These are phyloP conservation scores for Sporothrix sp. DNA, from an alignment of 2,329 filamentous ascomycete species.

Conservation along the genomic window DNA sequence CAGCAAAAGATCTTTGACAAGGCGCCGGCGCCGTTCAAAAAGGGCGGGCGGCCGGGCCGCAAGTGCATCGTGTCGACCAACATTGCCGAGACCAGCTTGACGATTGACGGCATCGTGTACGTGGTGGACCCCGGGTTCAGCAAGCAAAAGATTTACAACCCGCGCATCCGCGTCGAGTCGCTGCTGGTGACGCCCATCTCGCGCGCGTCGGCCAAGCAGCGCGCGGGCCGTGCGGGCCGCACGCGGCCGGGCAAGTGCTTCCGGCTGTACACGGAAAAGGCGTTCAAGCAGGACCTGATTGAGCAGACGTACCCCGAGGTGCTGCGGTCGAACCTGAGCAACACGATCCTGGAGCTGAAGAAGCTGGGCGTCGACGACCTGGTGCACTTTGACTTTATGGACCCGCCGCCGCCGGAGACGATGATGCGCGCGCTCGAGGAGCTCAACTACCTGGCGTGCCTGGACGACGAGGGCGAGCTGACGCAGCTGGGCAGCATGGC, in stretches of 20 bases:
- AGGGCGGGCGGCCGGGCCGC: conserved; percentile 76
- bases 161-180: conserved; percentile 90
- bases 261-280: conserved; percentile 85
- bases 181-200: conserved; percentile 96
- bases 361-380: conserved; percentile 93
- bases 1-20: conserved; percentile 94
- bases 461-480: conserved; percentile 92
- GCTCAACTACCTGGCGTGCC: conserved; percentile 90
- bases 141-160: conserved; percentile 99
- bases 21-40: conserved; percentile 61
- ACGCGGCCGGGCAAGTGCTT: conserved; percentile 98
- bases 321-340: conserved; percentile 84
- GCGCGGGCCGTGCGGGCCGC: conserved; percentile 98
- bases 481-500: conserved; percentile 77
- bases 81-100: conserved; percentile 94
- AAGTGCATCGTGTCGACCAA: conserved; percentile 95
- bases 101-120: conserved; percentile 97
- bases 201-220: conserved; percentile 92
- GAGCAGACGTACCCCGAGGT: conserved; percentile 97
- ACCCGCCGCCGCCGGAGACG: conserved; percentile 93
- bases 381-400: conserved; percentile 98
- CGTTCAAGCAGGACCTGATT: conserved; percentile 96
- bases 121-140: conserved; percentile 99
- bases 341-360: conserved; percentile 92
- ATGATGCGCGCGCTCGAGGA: conserved; percentile 97